Evolutionary conservation across 2,329 filamentous ascomycete species (phyloP).

Genomic region (Byssoonygena ceratinophila): DNA sequence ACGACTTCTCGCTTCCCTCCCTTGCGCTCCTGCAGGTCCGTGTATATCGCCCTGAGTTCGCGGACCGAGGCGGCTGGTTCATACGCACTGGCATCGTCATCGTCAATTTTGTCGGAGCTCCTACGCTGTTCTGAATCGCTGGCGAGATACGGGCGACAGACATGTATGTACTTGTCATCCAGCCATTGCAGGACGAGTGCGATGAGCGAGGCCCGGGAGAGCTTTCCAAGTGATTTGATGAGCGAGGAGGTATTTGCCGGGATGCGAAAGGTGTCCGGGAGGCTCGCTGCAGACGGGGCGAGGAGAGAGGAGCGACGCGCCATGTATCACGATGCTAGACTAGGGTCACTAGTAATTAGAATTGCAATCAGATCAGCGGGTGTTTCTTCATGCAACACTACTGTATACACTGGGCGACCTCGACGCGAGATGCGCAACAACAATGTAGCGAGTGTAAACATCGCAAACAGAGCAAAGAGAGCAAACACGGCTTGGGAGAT

Average conservation of each 20-base stretch:
- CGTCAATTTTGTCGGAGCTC: constrained; percentile 35
- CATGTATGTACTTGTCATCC: constrained; percentile 51
- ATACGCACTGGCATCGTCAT: constrained; percentile 57
- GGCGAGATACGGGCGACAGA: constrained; percentile 49
- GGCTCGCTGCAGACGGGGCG: constrained; percentile 59
- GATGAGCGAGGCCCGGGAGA: constrained; percentile 62
- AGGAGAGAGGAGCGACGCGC: constrained; percentile 22
- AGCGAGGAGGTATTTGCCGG: constrained; percentile 54
- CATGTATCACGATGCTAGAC: constrained; percentile 6
- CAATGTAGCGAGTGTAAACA: too few relatives aligned
- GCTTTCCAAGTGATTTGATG: constrained; percentile 54
- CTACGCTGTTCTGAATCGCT: background rate
- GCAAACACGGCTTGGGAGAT: background rate
- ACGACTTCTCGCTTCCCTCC: constrained; percentile 46
- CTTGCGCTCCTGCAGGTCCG: constrained; percentile 46
- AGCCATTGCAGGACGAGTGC: constrained; percentile 69
- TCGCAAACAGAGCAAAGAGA: background rate
- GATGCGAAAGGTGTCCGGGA: constrained; percentile 61
- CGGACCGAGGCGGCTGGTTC: constrained; percentile 54
- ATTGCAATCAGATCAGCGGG: too few relatives aligned
- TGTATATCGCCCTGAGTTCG: constrained; percentile 57
- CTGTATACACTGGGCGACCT: too few relatives aligned
- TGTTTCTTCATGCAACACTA: too few relatives aligned
- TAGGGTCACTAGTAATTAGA: too few relatives aligned
- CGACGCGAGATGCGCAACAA: too few relatives aligned